Evolutionary conservation across 1,139 yeast species (phyloP).

Genomic region (Kazachstania sp.): DNA sequence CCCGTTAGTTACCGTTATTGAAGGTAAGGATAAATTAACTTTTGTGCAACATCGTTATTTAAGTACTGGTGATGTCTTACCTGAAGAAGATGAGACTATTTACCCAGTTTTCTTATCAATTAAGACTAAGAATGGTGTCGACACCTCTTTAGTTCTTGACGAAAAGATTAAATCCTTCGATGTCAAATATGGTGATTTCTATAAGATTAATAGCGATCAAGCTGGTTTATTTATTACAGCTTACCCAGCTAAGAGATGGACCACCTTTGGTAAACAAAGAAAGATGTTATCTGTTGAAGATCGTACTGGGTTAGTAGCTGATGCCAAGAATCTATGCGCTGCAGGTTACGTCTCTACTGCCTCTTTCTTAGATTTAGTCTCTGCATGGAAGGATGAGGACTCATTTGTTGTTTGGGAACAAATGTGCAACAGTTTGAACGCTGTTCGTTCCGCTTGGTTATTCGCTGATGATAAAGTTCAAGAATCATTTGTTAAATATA

Average conservation of each 20-base stretch:
- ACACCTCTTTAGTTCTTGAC: slow-evolving; percentile 51
- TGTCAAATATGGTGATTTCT: slow-evolving; percentile 40
- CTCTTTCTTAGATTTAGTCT: slow-evolving; percentile 53
- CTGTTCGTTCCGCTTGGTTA: slow-evolving; percentile 57
- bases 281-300: slow-evolving; percentile 71
- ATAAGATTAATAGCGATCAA: slow-evolving; percentile 74
- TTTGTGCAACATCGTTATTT: slow-evolving; percentile 69
- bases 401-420: slow-evolving; percentile 77
- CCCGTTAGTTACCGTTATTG: slow-evolving; percentile 62
- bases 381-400: slow-evolving; percentile 58
- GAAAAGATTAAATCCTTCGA: slow-evolving; percentile 45
- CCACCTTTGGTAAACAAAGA: slow-evolving; percentile 65
- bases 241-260: slow-evolving; percentile 66
- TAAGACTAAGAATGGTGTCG: slow-evolving; percentile 58
- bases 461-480: slow-evolving; percentile 53
- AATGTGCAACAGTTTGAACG: slow-evolving; percentile 46
- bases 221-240: slow-evolving; percentile 77
- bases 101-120: slow-evolving; percentile 82
- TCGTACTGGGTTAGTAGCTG: slow-evolving; percentile 79
- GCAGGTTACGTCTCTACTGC: slow-evolving; percentile 67
- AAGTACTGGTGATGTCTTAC: slow-evolving; percentile 68
- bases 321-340: slow-evolving; percentile 62
- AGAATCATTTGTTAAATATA: slow-evolving; percentile 52
- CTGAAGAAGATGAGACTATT: slow-evolving; percentile 59
- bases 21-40: slow-evolving; percentile 40